Percentiles rank a stretch among this genome's conserved stretches.
Conservation (phyloP, 2,329 filamentous ascomycete species). For the Macrophomina phaseolina region DNA sequence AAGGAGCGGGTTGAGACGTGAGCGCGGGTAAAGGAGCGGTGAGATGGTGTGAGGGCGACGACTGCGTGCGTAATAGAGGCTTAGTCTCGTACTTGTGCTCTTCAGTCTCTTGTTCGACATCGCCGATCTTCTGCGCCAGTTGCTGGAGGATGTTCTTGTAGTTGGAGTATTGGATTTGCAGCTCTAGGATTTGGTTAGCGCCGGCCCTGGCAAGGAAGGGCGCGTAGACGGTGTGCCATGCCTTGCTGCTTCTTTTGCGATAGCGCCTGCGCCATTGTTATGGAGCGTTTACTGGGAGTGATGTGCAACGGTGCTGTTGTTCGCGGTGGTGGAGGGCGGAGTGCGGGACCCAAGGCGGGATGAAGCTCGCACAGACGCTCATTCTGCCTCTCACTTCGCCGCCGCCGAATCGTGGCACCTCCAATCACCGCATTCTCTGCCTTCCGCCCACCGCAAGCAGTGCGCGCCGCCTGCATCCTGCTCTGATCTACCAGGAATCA, state of each 20-base stretch:
- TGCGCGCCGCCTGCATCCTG: constrained; percentile 7
- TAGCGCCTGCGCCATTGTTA: constrained; percentile 35
- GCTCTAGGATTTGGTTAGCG: constrained; percentile 59
- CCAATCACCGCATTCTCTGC: constrained; percentile 12
- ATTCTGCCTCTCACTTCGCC: not conserved
- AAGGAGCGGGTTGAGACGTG: constrained; percentile 14
- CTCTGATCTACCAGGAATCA: constrained; percentile 5
- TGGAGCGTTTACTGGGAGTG: constrained; percentile 39
- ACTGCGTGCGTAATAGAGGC: constrained; percentile 2
- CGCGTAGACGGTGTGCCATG: constrained; percentile 38
- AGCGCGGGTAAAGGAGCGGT: constrained; percentile 32
- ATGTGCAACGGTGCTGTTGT: not conserved
- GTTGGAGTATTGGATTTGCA: constrained; percentile 79
- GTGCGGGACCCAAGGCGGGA: constrained; percentile 14
- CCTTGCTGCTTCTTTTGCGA: constrained; percentile 75
- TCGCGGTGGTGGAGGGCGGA: constrained; percentile 18
- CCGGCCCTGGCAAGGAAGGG: constrained; percentile 4
- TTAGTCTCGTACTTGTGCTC: constrained; percentile 84
- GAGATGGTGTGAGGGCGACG: constrained; percentile 32
- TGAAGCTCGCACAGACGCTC: constrained; percentile 15
- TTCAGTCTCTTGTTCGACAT: constrained; percentile 95
- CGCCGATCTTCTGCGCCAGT: constrained; percentile 93
- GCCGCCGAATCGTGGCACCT: constrained; percentile 17
- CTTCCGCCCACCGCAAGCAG: constrained; percentile 11
- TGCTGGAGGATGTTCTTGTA: constrained; percentile 82